A percentile compares a stretch with the other conserved stretches of the same genome.
Evolutionary conservation across 371 early-diverging fungal genomes (phyloP).

Genomic region (Amoeboaphelidium occidentale): DNA sequence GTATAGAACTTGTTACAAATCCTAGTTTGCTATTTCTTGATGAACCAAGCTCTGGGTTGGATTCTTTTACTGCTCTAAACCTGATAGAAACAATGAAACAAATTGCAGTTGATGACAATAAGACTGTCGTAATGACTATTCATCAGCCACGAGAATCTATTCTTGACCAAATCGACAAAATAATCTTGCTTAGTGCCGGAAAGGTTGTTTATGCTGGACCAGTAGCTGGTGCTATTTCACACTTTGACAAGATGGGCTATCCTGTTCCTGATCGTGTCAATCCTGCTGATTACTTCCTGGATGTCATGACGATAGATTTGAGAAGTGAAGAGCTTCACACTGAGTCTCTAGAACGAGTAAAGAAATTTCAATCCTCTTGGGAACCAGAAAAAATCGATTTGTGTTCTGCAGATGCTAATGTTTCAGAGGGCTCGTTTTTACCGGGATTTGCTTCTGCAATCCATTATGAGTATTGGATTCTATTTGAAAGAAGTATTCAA

Average conservation of each 20-base stretch:
- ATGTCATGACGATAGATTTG: conserved; percentile 15
- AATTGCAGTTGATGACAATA: conserved; percentile 7
- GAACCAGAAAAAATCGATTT: neutral
- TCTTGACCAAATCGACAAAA: conserved; percentile 3
- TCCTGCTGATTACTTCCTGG: conserved; percentile 12
- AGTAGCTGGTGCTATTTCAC: conserved; percentile 6
- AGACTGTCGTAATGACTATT: conserved; percentile 9
- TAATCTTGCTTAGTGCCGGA: conserved; percentile 1
- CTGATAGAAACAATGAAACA: conserved; percentile 10
- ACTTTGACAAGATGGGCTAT: conserved; percentile 6
- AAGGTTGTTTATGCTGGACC: neutral
- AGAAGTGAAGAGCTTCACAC: conserved; percentile 8
- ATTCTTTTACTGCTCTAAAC: conserved; percentile 17
- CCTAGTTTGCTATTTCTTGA: conserved; percentile 16
- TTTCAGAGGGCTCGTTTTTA: neutral
- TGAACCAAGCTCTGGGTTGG: conserved; percentile 21
- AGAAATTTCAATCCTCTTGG: conserved; percentile 11
- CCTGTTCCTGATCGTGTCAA: conserved; percentile 10
- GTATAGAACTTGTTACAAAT: conserved; percentile 9
- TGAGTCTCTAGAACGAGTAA: conserved; percentile 8
- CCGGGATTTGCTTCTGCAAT: conserved; percentile 6
- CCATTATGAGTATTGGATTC: conserved; percentile 8
- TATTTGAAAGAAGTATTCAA: conserved; percentile 16
- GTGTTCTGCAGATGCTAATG: neutral
- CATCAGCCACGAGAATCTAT: conserved; percentile 3